Evolutionary conservation across 148 eudicot species (phyloP).

Genomic region (Selenicereus undatus): DNA sequence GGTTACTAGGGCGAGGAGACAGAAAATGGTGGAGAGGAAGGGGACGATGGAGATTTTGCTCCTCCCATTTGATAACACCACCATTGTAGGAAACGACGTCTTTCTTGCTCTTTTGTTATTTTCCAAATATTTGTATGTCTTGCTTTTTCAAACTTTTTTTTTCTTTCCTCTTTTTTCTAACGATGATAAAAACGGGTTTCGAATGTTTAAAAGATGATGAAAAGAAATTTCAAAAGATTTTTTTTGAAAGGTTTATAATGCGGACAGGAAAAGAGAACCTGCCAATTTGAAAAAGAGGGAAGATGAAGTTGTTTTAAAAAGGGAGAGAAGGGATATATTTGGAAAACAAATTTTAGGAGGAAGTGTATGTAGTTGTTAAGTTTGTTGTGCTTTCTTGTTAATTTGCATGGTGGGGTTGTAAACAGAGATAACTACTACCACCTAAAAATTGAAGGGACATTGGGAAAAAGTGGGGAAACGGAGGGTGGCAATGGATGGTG

Average conservation of each 20-base stretch:
- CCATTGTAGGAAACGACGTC: constrained; percentile 30
- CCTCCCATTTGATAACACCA: constrained; percentile 3
- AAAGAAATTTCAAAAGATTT: background rate
- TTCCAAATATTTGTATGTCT: background rate
- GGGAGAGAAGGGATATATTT: constrained; percentile 13
- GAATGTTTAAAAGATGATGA: background rate
- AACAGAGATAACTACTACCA: no score
- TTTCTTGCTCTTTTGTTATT: background rate
- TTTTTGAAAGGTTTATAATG: background rate
- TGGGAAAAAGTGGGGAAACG: background rate
- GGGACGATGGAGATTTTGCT: background rate
- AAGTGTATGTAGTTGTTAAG: constrained; percentile 7
- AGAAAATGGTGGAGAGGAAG: constrained; percentile 22
- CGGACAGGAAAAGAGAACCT: background rate
- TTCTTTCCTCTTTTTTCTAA: no score
- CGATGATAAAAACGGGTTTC: background rate
- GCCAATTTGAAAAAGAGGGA: background rate
- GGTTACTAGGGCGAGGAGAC: constrained; percentile 1
- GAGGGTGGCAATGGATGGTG: background rate
- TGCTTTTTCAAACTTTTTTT: background rate
- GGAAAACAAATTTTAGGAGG: background rate
- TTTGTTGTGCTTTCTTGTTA: background rate
- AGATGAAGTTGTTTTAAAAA: constrained; percentile 17
- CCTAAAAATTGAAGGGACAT: constrained; percentile 8
- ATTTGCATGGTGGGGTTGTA: background rate